A percentile compares a stretch with the other conserved stretches of the same genome.
These are phyloP conservation scores for Scleroderma citrinum DNA, from an alignment of 768 basidiomycete genomes.

Conservation along the genomic window DNA sequence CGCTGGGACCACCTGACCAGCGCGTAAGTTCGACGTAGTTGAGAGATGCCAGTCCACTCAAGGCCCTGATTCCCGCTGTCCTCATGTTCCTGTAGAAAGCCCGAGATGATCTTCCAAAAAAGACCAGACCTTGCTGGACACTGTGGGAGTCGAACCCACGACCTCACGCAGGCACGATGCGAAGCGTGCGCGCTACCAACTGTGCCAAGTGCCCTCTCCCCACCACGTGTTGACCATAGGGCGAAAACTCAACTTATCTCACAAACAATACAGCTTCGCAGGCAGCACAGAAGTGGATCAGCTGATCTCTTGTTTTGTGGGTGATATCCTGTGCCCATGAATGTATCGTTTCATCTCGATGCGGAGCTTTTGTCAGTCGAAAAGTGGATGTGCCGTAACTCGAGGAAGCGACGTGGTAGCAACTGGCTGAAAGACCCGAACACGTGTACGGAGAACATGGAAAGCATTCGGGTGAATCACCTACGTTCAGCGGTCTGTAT, in stretches of 20 bases:
- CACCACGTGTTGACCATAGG: too few species aligned
- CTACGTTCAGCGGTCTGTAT: slow-evolving; percentile 39
- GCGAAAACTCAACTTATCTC: too few species aligned
- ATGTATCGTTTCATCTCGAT: slow-evolving; percentile 23
- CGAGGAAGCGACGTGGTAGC: slow-evolving; percentile 59
- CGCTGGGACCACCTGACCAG: too few species aligned
- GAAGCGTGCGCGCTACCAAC: slow-evolving; percentile 31
- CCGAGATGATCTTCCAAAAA: too few species aligned
- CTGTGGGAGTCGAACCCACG: slow-evolving; percentile 31
- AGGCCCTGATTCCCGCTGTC: too few species aligned
- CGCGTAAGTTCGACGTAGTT: too few species aligned
- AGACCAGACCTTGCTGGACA: too few species aligned
- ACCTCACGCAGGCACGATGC: slow-evolving; percentile 26
- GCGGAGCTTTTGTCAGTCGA: slow-evolving; percentile 38
- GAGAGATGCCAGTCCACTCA: too few species aligned
- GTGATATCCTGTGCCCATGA: slow-evolving; percentile 55
- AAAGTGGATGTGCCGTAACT: slow-evolving; percentile 65
- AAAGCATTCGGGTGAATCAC: slow-evolving; percentile 79
- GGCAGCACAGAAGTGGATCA: slow-evolving; percentile 77
- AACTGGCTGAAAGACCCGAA: slow-evolving; percentile 66
- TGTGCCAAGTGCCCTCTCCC: slow-evolving; percentile 30
- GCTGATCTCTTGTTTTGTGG: slow-evolving; percentile 53
- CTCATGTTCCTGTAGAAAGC: too few species aligned
- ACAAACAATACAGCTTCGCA: slow-evolving; percentile 18
- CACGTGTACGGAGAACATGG: slow-evolving; percentile 91